Percentiles rank a stretch among this genome's conserved stretches.
Conservation (phyloP, 352 stramenopile species). For the Phytophthora colocasiae region DNA sequence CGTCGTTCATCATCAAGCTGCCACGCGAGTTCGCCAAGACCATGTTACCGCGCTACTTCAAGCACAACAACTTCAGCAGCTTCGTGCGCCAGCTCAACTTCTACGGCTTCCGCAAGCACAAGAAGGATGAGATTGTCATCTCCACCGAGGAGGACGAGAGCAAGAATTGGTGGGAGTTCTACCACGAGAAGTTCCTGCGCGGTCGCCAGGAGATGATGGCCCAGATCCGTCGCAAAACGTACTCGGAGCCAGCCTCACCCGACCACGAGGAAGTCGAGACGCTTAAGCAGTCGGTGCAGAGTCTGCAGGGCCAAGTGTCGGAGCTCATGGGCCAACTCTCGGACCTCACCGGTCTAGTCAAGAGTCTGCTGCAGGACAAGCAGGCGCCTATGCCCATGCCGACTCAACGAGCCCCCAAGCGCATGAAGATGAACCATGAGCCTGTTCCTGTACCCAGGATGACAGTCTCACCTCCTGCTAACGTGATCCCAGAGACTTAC, state of each 20-base stretch:
- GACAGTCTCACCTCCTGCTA: constrained; percentile 17
- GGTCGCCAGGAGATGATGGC: constrained; percentile 87
- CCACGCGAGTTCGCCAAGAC: constrained; percentile 92
- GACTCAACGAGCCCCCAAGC: constrained; percentile 49
- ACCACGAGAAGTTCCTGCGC: constrained; percentile 91
- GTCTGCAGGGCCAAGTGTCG: constrained; percentile 74
- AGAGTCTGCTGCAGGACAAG: constrained; percentile 75
- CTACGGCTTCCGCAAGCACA: constrained; percentile 95
- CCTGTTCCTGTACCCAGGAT: constrained; percentile 14
- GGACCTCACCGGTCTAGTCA: constrained; percentile 76
- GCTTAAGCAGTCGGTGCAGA: constrained; percentile 78
- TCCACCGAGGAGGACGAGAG: constrained; percentile 75
- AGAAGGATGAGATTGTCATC: constrained; percentile 91
- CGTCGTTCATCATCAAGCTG: constrained; percentile 93
- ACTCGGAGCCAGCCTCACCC: constrained; percentile 80
- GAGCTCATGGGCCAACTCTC: constrained; percentile 82
- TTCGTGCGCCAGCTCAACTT: constrained; percentile 96
- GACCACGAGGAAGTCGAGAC: constrained; percentile 83
- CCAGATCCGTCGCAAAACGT: constrained; percentile 90
- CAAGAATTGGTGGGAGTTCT: constrained; percentile 93
- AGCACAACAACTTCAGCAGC: constrained; percentile 95
- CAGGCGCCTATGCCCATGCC: constrained; percentile 13
- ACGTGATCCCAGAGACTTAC: constrained; percentile 30
- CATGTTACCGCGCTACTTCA: constrained; percentile 94
- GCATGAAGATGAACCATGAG: constrained; percentile 41